Evolutionary conservation across 306 rosid species (phyloP).

Genomic region (Ochetophila trinervis): DNA sequence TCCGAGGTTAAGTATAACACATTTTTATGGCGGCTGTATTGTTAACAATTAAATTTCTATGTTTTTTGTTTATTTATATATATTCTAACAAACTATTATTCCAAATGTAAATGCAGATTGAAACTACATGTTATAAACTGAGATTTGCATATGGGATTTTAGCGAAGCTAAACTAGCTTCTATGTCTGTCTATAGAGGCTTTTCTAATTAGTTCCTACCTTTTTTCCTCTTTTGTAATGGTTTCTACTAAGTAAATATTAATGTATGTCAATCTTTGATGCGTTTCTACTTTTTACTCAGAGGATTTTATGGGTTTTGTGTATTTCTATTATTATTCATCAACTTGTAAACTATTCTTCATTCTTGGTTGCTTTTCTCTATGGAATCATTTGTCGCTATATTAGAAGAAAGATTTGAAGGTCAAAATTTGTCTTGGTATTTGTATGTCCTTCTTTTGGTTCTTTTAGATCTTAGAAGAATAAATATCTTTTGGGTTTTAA

Average conservation of each 20-base stretch:
- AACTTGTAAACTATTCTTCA: background rate
- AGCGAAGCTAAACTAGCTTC: constrained; percentile 16
- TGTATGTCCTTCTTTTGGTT: too few relatives aligned
- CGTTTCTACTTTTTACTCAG: background rate
- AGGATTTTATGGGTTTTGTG: constrained; percentile 7
- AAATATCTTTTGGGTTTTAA: too few relatives aligned
- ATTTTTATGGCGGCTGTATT: constrained; percentile 7
- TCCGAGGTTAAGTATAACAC: constrained; percentile 18
- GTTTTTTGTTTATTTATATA: background rate
- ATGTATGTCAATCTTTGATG: constrained; percentile 6
- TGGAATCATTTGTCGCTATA: background rate
- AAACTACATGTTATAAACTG: too few relatives aligned
- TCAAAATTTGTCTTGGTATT: background rate
- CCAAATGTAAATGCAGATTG: too few relatives aligned
- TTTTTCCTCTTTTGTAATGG: constrained; percentile 3
- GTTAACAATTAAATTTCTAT: background rate
- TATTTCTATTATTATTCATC: background rate
- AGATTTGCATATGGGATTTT: too few relatives aligned
- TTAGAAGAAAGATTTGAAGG: too few relatives aligned
- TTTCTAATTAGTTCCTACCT: constrained; percentile 39
- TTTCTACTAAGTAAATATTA: background rate
- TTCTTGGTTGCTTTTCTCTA: background rate
- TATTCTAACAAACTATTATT: constrained; percentile 2
- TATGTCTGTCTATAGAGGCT: constrained; percentile 15
- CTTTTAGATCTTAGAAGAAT: too few relatives aligned